These are phyloP conservation scores for Colletotrichum ledebouriae DNA, from an alignment of 2,329 filamentous ascomycete genomes.

Conservation along the genomic window DNA sequence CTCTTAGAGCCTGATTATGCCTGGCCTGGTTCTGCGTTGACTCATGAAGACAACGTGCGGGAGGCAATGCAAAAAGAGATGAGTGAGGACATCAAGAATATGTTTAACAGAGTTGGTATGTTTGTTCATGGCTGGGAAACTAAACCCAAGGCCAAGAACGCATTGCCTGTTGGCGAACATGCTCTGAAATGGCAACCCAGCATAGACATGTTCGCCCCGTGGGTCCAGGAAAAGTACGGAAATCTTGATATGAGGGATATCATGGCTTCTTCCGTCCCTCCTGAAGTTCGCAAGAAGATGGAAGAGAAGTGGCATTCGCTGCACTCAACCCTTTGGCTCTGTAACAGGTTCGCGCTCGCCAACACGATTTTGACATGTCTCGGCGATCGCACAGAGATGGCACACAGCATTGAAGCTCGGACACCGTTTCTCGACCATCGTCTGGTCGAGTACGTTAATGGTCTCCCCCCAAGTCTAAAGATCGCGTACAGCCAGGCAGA, in stretches of 20 bases:
- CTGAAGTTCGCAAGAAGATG: conserved; percentile 45
- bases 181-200: conserved; percentile 25
- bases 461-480: conserved; percentile 32
- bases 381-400: conserved; percentile 55
- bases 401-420: conserved; percentile 52
- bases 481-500: conserved; percentile 15
- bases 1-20: conserved; percentile 62
- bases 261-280: conserved; percentile 20
- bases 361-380: conserved; percentile 49
- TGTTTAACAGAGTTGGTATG: conserved; percentile 35
- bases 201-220: conserved; percentile 16
- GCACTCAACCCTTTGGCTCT: conserved; percentile 48
- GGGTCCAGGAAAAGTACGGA: conserved; percentile 30
- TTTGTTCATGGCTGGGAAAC: conserved; percentile 28
- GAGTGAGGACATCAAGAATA: conserved; percentile 25
- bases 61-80: conserved; percentile 29
- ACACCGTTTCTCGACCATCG: conserved; percentile 53
- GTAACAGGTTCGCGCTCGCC: conserved; percentile 43
- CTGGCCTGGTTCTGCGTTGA: conserved; percentile 45
- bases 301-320: conserved; percentile 48
- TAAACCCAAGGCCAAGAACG: neutral
- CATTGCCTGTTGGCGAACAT: conserved; percentile 1
- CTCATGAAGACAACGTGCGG: neutral
- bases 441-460: conserved; percentile 48
- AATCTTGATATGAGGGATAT: conserved; percentile 4